Evolutionary conservation across 2,329 filamentous ascomycete species (phyloP), one percentile per base, ranked within the genome.

Genomic region (Aspergillus brasiliensis): DNA sequence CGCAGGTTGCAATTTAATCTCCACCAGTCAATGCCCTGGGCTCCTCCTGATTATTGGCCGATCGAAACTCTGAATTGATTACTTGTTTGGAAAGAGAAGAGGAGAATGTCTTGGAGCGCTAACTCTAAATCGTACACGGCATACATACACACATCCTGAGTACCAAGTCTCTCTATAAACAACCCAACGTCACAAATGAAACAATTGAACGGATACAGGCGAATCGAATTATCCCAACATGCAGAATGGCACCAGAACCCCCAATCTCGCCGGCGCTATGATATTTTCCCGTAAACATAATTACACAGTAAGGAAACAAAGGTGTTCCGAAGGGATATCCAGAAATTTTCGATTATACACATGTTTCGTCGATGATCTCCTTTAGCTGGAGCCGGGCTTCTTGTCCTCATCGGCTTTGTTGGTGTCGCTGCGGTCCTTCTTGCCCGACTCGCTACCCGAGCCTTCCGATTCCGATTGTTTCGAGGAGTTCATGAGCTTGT

Each of bases 401-500:
- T 69, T 69, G 46, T 65, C 57, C 31, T 64, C 62, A 23, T 63
- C 54, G 25, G 58, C 66, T 57, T 71, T 68, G 48, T 56, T 57
- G 56, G 67, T 48, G 51, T 72, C 47, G 57, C 65, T 63, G n/a
- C 67, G 56, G 37, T 69, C 66, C 51, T 76, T 70, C 49, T 71
- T 66, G 51, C 68, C 69, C 10, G 71, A 64, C 15, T 72, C 66
- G 25, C 73, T 65, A 44, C 71, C 64, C 46, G 78, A 74, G 34
- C 62, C 63, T 17, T 65, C 58, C 13, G 65, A 58, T 34, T 68
- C 68, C 17, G 52, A 54, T 54, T 55, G 31, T 58, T 70, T 71
- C 65, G 77, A 76, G 59, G 95, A 87, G 69, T 92, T 91, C n/a
- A 90, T 96, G 57, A 98, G 78, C 65, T 88, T 92, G 73, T 97